These are phyloP conservation scores for Colletotrichum sp. DNA, from an alignment of 2,329 filamentous ascomycete genomes.

Conservation along the genomic window DNA sequence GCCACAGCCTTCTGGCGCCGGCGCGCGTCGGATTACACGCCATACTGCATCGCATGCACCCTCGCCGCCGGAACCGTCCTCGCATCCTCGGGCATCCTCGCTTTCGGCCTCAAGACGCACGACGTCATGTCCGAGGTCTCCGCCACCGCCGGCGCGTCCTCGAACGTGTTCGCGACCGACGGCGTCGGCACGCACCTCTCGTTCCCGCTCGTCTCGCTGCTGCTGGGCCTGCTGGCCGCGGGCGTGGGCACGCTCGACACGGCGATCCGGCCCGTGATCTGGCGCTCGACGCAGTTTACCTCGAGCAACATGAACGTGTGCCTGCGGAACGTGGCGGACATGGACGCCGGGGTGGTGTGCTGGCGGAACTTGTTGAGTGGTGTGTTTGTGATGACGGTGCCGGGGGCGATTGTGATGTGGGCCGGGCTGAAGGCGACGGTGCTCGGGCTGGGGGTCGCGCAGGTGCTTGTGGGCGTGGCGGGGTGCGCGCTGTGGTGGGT, in stretches of 20 bases:
- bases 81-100: constrained; percentile 45
- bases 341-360: constrained; percentile 47
- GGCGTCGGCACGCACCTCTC: constrained; percentile 32
- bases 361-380: constrained; percentile 47
- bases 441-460: constrained; percentile 46
- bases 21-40: constrained; percentile 36
- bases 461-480: constrained; percentile 41
- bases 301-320: constrained; percentile 49
- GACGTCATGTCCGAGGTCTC: constrained; percentile 35
- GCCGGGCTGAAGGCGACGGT: constrained; percentile 41
- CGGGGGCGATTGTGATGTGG: constrained; percentile 34
- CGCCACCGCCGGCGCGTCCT: constrained; percentile 16
- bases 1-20: constrained; percentile 37
- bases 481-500: constrained; percentile 45
- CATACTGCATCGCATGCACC: constrained; percentile 34
- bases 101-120: constrained; percentile 49
- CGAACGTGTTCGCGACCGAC: constrained; percentile 30
- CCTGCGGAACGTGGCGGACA: constrained; percentile 52
- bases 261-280: constrained; percentile 46
- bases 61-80: constrained; percentile 43
- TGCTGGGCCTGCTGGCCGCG: constrained; percentile 52
- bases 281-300: constrained; percentile 54
- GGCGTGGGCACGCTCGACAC: constrained; percentile 46
- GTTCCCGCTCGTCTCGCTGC: constrained; percentile 48
- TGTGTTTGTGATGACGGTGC: constrained; percentile 47